A percentile compares a stretch with the other conserved stretches of the same genome.
phyloP scores from a whole-genome alignment of 805 yeast genomes.

The Saccharomycopsis schoenii region DNA sequence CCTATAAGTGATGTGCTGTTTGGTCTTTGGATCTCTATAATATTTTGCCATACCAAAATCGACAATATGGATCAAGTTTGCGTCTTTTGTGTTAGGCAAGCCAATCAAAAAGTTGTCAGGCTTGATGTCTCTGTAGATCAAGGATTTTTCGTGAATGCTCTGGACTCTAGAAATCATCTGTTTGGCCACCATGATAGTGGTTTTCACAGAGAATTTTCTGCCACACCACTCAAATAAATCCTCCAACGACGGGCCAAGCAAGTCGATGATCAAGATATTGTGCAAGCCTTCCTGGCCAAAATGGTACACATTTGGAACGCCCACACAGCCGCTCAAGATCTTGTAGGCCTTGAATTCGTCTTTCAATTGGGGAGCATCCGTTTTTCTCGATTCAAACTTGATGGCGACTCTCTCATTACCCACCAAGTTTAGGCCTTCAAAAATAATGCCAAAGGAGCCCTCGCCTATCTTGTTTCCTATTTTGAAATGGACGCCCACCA shows the following conservation, averaged over 20 bases:
- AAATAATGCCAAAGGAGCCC: slow-evolving; percentile 79
- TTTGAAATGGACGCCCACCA: slow-evolving; percentile 54
- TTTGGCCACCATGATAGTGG: slow-evolving; percentile 64
- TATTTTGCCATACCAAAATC: slow-evolving; percentile 88
- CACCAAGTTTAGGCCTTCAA: slow-evolving; percentile 68
- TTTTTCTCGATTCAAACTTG: slow-evolving; percentile 70
- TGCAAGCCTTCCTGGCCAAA: slow-evolving; percentile 82
- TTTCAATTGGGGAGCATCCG: slow-evolving; percentile 76
- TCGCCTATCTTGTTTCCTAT: slow-evolving; percentile 81
- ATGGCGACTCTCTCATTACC: slow-evolving; percentile 57
- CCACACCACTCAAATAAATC: slow-evolving; percentile 88
- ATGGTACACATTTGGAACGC: slow-evolving; percentile 77
- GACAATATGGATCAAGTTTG: slow-evolving; percentile 60
- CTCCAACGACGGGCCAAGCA: slow-evolving; percentile 72
- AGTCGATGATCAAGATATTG: slow-evolving; percentile 65
- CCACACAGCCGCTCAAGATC: slow-evolving; percentile 55
- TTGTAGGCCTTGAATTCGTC: slow-evolving; percentile 76
- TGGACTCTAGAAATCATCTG: slow-evolving; percentile 71
- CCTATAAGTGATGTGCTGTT: slow-evolving; percentile 73
- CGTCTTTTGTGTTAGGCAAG: slow-evolving; percentile 46
- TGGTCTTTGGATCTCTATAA: slow-evolving; percentile 69
- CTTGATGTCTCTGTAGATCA: slow-evolving; percentile 72
- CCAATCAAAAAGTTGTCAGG: slow-evolving; percentile 79
- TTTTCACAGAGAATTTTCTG: slow-evolving; percentile 57
- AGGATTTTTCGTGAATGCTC: slow-evolving; percentile 65